Conservation (phyloP, 208 protist genomes). For the Leishmania braziliensis region DNA sequence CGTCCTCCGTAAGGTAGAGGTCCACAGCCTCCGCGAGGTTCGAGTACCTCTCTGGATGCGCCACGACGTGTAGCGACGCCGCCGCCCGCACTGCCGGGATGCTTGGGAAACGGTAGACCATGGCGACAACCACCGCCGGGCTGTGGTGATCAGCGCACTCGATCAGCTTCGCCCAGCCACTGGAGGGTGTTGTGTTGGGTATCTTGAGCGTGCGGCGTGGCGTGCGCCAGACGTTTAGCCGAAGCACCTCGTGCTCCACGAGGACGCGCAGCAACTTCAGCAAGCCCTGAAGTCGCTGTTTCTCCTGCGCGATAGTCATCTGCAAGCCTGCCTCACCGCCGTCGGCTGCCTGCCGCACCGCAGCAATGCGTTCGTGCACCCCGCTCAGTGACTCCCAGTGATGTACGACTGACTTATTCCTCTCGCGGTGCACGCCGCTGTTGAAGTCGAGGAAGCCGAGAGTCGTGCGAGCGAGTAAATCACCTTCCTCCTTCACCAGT, state of each 20-base stretch:
- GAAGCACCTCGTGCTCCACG: constrained; percentile 70
- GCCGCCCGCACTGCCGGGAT: constrained; percentile 38
- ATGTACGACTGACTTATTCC: not conserved
- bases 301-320: constrained; percentile 47
- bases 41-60: constrained; percentile 53
- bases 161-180: constrained; percentile 44
- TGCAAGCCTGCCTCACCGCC: constrained; percentile 25
- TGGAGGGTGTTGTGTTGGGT: constrained; percentile 28
- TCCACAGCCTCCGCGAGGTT: constrained; percentile 66
- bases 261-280: constrained; percentile 64
- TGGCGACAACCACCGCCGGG: constrained; percentile 64
- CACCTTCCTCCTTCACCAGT: constrained; percentile 54
- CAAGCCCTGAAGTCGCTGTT: constrained; percentile 43
- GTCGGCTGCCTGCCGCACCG: constrained; percentile 19
- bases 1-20: constrained; percentile 70
- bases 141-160: constrained; percentile 61
- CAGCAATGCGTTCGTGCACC: constrained; percentile 30
- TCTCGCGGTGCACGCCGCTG: constrained; percentile 20
- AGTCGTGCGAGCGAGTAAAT: constrained; percentile 28
- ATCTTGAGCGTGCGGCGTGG: constrained; percentile 57
- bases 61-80: constrained; percentile 41
- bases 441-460: constrained; percentile 74
- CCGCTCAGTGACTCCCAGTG: constrained; percentile 33
- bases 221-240: constrained; percentile 69
- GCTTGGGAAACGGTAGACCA: constrained; percentile 68